These are phyloP conservation scores for Neonectria faginata DNA, from an alignment of 2,329 filamentous ascomycete genomes.

Conservation along the genomic window DNA sequence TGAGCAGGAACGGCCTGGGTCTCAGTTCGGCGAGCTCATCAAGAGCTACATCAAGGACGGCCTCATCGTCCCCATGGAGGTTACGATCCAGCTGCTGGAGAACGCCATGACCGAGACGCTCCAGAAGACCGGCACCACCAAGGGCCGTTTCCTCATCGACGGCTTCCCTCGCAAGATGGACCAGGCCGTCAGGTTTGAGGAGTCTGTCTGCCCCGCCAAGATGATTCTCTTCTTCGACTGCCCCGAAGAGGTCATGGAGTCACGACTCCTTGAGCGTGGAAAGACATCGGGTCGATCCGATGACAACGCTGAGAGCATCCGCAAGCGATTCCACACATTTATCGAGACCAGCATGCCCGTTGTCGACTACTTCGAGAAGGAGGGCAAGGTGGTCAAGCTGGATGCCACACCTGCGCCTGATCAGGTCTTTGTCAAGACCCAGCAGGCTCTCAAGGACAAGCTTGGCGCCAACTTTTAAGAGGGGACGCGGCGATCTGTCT, in stretches of 20 bases:
- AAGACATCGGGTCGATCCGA: constrained; percentile 93
- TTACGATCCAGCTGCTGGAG: constrained; percentile 92
- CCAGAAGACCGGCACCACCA: constrained; percentile 58
- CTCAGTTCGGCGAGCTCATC: constrained; percentile 93
- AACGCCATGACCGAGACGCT: constrained; percentile 88
- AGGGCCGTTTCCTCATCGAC: constrained; percentile 80
- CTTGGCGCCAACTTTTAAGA: constrained; percentile 56
- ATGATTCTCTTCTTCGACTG: constrained; percentile 96
- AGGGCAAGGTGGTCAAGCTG: constrained; percentile 84
- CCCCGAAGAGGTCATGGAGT: constrained; percentile 88
- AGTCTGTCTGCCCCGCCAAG: constrained; percentile 83
- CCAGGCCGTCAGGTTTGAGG: constrained; percentile 94
- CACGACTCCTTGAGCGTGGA: constrained; percentile 84
- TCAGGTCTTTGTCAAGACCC: constrained; percentile 66
- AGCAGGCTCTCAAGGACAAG: constrained; percentile 60
- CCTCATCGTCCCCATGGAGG: constrained; percentile 98
- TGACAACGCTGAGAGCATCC: constrained; percentile 95
- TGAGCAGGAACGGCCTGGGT: constrained; percentile 88
- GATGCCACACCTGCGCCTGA: constrained; percentile 77
- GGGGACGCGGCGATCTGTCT: not conserved
- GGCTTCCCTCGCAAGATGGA: constrained; percentile 98
- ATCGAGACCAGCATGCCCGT: constrained; percentile 98
- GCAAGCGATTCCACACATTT: constrained; percentile 95
- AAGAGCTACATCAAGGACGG: constrained; percentile 93
- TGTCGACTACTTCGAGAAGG: constrained; percentile 82